These are phyloP conservation scores for Botrytis byssoidea DNA, from an alignment of 2,329 filamentous ascomycete genomes.

Conservation along the genomic window DNA sequence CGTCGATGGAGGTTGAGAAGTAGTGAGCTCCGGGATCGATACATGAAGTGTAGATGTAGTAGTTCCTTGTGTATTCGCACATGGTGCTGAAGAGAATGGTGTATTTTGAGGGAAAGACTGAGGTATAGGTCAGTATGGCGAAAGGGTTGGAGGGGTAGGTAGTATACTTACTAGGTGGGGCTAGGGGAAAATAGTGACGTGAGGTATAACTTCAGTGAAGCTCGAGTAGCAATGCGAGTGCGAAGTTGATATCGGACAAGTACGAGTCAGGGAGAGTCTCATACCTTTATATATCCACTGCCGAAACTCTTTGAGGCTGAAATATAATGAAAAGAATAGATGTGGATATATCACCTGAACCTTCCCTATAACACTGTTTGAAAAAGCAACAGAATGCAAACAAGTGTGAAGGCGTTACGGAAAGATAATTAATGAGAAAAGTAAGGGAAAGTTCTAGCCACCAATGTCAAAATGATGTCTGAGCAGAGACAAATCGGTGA, in stretches of 20 bases:
- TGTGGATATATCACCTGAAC: conserved; percentile 8
- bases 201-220: conserved; percentile 2
- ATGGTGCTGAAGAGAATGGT: conserved; percentile 38
- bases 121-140: not conserved
- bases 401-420: not conserved
- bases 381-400: conserved; percentile 28
- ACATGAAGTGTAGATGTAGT: conserved; percentile 73
- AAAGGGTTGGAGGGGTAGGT: not conserved
- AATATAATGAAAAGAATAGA: conserved; percentile 10
- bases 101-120: not conserved
- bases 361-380: conserved; percentile 18
- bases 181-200: not conserved
- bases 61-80: conserved; percentile 69
- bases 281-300: conserved; percentile 21
- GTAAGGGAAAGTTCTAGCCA: conserved; percentile 31
- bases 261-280: not conserved
- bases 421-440: conserved; percentile 32
- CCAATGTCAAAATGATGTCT: conserved; percentile 22
- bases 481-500: conserved; percentile 13
- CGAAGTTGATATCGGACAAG: conserved; percentile 3
- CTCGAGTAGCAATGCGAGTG: not conserved
- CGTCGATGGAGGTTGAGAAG: conserved; percentile 67
- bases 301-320: conserved; percentile 12
- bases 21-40: conserved; percentile 68
- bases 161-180: not conserved